Evolutionary conservation across 1,284 basidiomycete genomes (phyloP), one percentile per base, ranked within the genome.

Genomic region (Marasmius oreades): DNA sequence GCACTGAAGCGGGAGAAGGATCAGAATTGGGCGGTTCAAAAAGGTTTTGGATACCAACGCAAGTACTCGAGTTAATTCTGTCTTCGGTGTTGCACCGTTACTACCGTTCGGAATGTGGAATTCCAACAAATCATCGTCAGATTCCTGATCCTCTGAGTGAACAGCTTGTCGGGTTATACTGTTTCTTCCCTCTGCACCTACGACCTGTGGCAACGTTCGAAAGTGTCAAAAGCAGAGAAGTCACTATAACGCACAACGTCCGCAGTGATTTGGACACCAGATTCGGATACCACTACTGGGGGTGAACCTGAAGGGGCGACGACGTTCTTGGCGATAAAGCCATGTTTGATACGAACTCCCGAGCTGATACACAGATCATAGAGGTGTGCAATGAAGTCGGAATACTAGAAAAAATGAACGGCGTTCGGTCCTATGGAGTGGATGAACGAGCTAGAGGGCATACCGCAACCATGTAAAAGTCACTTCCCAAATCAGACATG

Each of bases 111-210:
- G 14, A 6, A 47, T 51, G 2, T n/a, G 12, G 20, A 56, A 33
- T 16, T 52, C 55, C 20, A 18, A 16, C 16, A n/a, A 42, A 34
- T 55, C 57, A 2, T 43, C 42, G 5, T 52, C 45, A 2, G 47
- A 53, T n/a, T 61, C 57, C 16, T 33, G 18, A n/a, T 46, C 39
- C 24, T 56, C 53, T 14, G 39, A n/a, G 8, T n/a, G n/a, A n/a
- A 61, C 18, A 24, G 45, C 34, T 10, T 54, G 51, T n/a, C 57
- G 51, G 16, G 56, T 42, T 11, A 56, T 24, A 42, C 60, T 59
- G 44, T 46, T 34, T 20, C 51, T 55, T 7, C 60, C 60, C 39
- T 61, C 60, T 18, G 57, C 60, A 16, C 57, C 59, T 20, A 61
- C 46, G 6, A 61, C 37, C 59, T 61, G 47, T 18, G 26, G n/a